Evolutionary conservation across 305 asterid species (phyloP).

Genomic region (Fraxinus floribunda): DNA sequence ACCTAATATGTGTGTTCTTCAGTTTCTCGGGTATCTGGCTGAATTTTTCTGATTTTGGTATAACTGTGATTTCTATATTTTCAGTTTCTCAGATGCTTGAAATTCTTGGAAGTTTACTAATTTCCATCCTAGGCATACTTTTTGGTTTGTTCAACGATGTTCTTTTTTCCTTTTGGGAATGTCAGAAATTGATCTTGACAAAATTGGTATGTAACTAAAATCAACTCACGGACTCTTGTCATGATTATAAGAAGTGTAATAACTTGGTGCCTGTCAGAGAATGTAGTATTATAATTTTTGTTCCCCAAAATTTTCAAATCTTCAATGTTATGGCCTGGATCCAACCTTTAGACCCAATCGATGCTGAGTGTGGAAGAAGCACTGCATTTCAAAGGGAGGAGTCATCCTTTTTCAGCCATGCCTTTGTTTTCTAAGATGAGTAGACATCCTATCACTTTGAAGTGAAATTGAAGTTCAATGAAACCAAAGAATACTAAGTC

Average conservation of each 20-base stretch:
- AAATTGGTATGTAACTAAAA: background rate
- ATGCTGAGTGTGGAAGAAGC: background rate
- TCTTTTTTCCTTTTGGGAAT: background rate
- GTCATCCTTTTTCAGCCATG: background rate
- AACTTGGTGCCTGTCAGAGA: background rate
- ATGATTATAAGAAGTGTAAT: background rate
- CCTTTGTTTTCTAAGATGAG: background rate
- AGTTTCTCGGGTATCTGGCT: background rate
- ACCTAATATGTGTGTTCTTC: background rate
- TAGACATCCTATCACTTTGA: background rate
- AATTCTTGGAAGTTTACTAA: background rate
- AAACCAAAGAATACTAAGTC: background rate
- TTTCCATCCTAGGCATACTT: background rate
- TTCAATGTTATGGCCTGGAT: background rate
- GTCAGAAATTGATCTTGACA: background rate
- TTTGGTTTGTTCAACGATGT: background rate
- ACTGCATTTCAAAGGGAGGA: background rate
- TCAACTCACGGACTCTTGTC: background rate
- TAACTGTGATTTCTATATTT: background rate
- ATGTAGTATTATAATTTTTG: background rate
- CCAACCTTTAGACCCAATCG: background rate
- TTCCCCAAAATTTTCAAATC: background rate
- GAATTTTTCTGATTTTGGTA: background rate
- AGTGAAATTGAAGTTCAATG: background rate
- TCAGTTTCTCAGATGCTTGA: background rate